A percentile compares a stretch with the other conserved stretches of the same genome.
These are phyloP conservation scores for Aspergillus calidoustus DNA, from an alignment of 2,329 filamentous ascomycete genomes.

Conservation along the genomic window DNA sequence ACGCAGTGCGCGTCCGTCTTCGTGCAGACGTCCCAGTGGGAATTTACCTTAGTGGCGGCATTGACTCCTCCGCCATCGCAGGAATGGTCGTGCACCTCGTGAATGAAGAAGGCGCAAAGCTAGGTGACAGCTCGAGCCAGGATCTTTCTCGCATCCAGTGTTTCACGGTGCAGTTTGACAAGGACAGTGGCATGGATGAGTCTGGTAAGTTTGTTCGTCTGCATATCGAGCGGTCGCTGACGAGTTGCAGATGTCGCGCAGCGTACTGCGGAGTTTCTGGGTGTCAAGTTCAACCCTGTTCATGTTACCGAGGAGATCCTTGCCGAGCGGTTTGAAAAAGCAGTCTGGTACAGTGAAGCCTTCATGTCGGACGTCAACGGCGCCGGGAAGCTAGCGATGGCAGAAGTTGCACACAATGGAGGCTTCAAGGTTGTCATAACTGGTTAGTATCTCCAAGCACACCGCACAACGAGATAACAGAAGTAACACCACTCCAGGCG, in stretches of 20 bases:
- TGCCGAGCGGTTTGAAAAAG: constrained; percentile 49
- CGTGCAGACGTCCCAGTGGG: constrained; percentile 63
- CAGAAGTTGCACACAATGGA: constrained; percentile 47
- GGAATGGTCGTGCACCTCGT: constrained; percentile 60
- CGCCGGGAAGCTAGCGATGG: constrained; percentile 57
- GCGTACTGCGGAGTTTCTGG: constrained; percentile 54
- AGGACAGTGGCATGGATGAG: constrained; percentile 56
- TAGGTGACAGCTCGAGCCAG: constrained; percentile 50
- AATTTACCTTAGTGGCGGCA: constrained; percentile 61
- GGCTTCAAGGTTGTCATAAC: constrained; percentile 61
- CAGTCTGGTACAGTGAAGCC: constrained; percentile 52
- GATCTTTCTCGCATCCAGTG: constrained; percentile 44
- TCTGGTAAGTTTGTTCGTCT: constrained; percentile 37
- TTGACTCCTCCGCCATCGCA: constrained; percentile 63
- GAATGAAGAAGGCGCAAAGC: constrained; percentile 49
- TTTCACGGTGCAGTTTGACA: constrained; percentile 59
- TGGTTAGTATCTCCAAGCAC: constrained; percentile 25
- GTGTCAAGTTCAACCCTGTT: constrained; percentile 50
- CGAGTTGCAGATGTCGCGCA: constrained; percentile 43
- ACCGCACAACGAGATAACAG: not conserved
- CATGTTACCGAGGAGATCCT: constrained; percentile 51
- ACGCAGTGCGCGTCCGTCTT: constrained; percentile 59
- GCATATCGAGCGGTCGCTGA: not conserved
- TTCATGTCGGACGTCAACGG: constrained; percentile 57
- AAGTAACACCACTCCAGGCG: constrained; percentile 32